Conservation (phyloP, 179 eudicot genomes). For the Pouteria campechiana region DNA sequence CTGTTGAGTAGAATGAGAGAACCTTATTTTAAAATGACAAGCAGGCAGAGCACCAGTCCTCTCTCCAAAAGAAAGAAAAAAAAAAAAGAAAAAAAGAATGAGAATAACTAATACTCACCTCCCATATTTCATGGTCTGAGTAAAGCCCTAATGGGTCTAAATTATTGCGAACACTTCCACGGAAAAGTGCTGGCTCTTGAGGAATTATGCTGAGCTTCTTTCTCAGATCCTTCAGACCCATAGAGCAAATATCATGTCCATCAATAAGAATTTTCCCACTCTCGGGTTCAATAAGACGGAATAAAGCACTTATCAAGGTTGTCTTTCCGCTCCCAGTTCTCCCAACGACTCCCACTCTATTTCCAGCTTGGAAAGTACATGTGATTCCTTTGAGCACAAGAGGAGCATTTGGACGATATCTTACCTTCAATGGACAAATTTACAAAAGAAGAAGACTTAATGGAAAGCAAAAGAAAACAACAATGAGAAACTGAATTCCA, state of each 20-base stretch:
- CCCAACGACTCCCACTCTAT: slow-evolving; percentile 56
- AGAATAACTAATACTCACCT: slow-evolving; percentile 18
- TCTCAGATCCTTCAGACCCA: slow-evolving; percentile 58
- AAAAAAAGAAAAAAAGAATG: background rate
- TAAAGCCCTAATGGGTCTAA: slow-evolving; percentile 57
- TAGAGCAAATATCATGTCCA: slow-evolving; percentile 41
- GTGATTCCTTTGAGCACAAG: slow-evolving; percentile 67
- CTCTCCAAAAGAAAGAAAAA: no score
- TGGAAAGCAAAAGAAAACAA: no score
- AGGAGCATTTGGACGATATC: slow-evolving; percentile 63
- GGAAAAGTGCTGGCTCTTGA: slow-evolving; percentile 77
- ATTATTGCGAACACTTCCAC: slow-evolving; percentile 53
- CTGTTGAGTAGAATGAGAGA: no score
- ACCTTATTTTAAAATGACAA: no score
- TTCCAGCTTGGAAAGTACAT: slow-evolving; percentile 45
- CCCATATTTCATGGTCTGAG: slow-evolving; percentile 59
- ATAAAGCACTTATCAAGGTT: slow-evolving; percentile 55
- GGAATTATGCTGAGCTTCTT: slow-evolving; percentile 60
- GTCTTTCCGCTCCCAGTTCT: slow-evolving; percentile 72
- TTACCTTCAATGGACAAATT: slow-evolving; percentile 28
- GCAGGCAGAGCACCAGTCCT: no score
- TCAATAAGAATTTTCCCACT: slow-evolving; percentile 43
- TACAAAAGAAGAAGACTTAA: no score
- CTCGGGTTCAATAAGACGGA: slow-evolving; percentile 55
- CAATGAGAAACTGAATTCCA: no score